Conservation (phyloP, 2,329 filamentous ascomycete genomes). For the Periglandula ipomoeae region DNA sequence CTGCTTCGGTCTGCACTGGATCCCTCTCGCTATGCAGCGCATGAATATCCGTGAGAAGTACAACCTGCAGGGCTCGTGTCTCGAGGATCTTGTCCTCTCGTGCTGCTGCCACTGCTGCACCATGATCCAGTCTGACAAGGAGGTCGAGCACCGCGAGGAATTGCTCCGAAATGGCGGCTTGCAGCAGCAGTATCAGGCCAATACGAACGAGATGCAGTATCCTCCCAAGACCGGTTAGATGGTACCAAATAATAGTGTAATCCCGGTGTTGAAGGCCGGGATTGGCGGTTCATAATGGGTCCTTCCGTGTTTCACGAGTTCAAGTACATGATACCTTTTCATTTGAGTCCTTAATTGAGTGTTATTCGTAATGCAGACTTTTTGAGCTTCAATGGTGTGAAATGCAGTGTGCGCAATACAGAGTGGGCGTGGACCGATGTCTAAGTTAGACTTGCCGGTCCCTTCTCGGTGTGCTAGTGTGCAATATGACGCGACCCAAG, state of each 20-base stretch:
- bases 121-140: slow-evolving; percentile 39
- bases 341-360: background rate
- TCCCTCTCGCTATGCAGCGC: slow-evolving; percentile 36
- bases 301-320: too few species aligned
- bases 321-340: background rate
- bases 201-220: slow-evolving; percentile 12
- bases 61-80: slow-evolving; percentile 34
- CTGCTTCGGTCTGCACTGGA: slow-evolving; percentile 31
- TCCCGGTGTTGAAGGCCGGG: too few species aligned
- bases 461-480: too few species aligned
- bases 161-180: slow-evolving; percentile 8
- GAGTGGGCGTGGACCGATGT: too few species aligned
- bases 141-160: slow-evolving; percentile 28
- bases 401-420: too few species aligned
- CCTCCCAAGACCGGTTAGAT: slow-evolving; percentile 1
- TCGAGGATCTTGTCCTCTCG: slow-evolving; percentile 30
- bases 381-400: too few species aligned
- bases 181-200: slow-evolving; percentile 14
- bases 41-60: slow-evolving; percentile 35
- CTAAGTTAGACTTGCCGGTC: too few species aligned
- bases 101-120: slow-evolving; percentile 38
- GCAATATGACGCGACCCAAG: too few species aligned
- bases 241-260: too few species aligned
- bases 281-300: too few species aligned
- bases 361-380: too few species aligned